phyloP scores from a whole-genome alignment of 2,329 filamentous ascomycete genomes.

The Rhynchosporium graminicola region DNA sequence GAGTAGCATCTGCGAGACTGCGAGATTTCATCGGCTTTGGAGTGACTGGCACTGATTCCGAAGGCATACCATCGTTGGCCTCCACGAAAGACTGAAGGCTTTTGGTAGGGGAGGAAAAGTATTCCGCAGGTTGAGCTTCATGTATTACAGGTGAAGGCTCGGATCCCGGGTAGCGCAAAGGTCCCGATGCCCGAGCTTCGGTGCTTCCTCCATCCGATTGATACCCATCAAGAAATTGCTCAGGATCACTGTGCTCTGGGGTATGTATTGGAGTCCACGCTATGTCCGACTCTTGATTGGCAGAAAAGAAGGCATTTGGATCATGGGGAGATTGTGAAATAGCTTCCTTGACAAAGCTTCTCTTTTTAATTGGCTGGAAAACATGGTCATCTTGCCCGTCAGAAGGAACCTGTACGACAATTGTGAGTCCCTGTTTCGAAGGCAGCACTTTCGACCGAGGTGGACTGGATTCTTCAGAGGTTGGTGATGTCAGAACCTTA shows the following conservation, averaged over 20 bases:
- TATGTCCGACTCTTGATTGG: neutral
- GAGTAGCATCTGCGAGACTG: neutral
- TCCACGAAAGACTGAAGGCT: neutral
- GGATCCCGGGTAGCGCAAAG: conserved; percentile 21
- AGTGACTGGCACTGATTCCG: neutral
- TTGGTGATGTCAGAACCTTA: conserved; percentile 6
- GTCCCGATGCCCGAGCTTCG: neutral
- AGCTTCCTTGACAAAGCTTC: no score
- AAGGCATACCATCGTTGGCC: neutral
- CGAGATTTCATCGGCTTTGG: neutral
- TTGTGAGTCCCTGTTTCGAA: neutral
- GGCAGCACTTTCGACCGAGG: neutral
- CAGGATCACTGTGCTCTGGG: neutral
- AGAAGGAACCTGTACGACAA: neutral
- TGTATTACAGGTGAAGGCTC: conserved; percentile 27
- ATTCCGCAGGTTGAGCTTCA: conserved; percentile 28
- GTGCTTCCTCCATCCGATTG: neutral
- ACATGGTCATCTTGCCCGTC: neutral
- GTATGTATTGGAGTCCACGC: conserved; percentile 1
- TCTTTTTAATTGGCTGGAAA: neutral
- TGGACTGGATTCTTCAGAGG: conserved; percentile 8
- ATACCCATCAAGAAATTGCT: neutral
- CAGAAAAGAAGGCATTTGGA: conserved; percentile 3
- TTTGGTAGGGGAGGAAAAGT: conserved; percentile 20
- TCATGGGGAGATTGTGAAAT: neutral